A percentile compares a stretch with the other conserved stretches of the same genome.
These are phyloP conservation scores for Rhodomyrtus tomentosa DNA, from an alignment of 345 rosid species.

Conservation along the genomic window DNA sequence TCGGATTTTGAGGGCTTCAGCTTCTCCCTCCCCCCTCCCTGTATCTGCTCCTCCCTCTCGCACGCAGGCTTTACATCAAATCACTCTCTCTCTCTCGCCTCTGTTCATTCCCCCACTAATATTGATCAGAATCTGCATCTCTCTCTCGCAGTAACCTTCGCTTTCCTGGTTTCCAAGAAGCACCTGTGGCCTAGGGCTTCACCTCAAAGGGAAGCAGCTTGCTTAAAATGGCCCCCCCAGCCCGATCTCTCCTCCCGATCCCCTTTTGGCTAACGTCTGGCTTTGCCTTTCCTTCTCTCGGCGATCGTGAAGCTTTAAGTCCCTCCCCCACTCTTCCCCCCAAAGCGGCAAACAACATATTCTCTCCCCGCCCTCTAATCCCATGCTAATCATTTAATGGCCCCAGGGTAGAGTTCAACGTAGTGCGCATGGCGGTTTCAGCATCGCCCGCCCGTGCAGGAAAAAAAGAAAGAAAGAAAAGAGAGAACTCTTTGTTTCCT, in stretches of 20 bases:
- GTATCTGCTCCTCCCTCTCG: not conserved
- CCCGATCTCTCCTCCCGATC: not conserved
- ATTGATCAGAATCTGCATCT: not conserved
- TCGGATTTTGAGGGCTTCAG: slow-evolving; percentile 22
- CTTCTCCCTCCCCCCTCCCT: not conserved
- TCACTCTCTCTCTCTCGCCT: slow-evolving; percentile 8
- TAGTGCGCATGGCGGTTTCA: not conserved
- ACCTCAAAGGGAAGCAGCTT: not conserved
- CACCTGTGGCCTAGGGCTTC: not conserved
- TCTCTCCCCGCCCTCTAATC: not conserved
- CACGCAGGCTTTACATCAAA: slow-evolving; percentile 38
- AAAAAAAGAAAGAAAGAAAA: too few species aligned
- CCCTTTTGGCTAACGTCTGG: not conserved
- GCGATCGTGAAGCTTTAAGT: not conserved
- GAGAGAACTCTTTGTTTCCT: not conserved
- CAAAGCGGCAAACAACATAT: not conserved
- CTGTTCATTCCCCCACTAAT: not conserved
- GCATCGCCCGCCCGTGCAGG: not conserved
- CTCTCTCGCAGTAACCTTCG: not conserved
- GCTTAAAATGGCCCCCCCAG: not conserved
- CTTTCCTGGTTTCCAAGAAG: not conserved
- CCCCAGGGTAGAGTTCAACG: not conserved
- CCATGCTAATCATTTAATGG: not conserved
- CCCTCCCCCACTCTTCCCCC: not conserved
- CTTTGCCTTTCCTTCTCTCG: not conserved